A percentile compares a stretch with the other conserved stretches of the same genome.
Conservation (phyloP, 1,139 yeast genomes). For the Pichia inconspicua region DNA sequence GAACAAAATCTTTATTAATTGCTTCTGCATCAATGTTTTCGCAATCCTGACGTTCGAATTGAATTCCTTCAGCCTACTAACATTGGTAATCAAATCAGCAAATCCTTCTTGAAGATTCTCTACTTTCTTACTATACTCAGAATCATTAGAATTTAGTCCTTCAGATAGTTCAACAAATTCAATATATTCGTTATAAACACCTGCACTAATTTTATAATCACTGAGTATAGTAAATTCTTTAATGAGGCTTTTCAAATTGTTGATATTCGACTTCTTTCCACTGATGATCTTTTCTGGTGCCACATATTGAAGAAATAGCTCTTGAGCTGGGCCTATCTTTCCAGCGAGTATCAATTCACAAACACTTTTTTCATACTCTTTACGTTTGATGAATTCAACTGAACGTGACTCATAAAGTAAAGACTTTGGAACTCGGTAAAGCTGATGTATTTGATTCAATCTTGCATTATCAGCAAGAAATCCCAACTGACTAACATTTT, state of each 20-base stretch:
- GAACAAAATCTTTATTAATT: slow-evolving; percentile 32
- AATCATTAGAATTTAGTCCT: slow-evolving; percentile 1
- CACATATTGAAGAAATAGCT: slow-evolving; percentile 43
- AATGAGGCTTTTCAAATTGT: slow-evolving; percentile 36
- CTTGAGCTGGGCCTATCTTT: slow-evolving; percentile 58
- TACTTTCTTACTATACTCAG: background rate
- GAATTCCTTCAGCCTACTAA: slow-evolving; percentile 3
- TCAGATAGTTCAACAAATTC: slow-evolving; percentile 22
- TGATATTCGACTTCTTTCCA: slow-evolving; percentile 16
- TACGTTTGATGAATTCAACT: slow-evolving; percentile 34
- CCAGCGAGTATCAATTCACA: slow-evolving; percentile 56
- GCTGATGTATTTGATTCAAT: slow-evolving; percentile 31
- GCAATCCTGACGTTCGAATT: slow-evolving; percentile 8
- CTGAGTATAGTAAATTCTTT: slow-evolving; percentile 39
- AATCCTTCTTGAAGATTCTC: background rate
- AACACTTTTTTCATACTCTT: slow-evolving; percentile 53
- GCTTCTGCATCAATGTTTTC: slow-evolving; percentile 43
- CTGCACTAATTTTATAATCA: slow-evolving; percentile 58
- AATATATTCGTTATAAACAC: slow-evolving; percentile 44
- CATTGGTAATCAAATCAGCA: slow-evolving; percentile 4
- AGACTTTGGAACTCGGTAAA: slow-evolving; percentile 39
- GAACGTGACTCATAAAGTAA: slow-evolving; percentile 50
- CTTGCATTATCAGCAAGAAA: slow-evolving; percentile 25
- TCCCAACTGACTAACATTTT: slow-evolving; percentile 38
- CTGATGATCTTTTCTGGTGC: slow-evolving; percentile 64